Evolutionary conservation across 768 basidiomycete species (phyloP).

Genomic region (Solioccasus polychromus): DNA sequence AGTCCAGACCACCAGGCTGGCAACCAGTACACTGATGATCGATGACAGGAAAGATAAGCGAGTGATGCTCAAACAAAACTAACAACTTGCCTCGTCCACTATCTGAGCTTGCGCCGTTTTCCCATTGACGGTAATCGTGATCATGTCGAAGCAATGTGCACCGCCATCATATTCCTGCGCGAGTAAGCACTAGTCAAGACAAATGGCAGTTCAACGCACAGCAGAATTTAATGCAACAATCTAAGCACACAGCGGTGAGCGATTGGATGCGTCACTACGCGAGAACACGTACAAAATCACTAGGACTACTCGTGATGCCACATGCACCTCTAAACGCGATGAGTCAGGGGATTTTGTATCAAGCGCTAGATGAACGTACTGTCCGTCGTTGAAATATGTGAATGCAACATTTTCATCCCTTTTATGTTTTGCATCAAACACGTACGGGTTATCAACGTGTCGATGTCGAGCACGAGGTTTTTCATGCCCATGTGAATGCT

Average conservation of each 20-base stretch:
- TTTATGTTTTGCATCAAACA: constrained; percentile 10
- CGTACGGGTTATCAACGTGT: background rate
- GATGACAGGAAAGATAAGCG: background rate
- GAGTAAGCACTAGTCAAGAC: background rate
- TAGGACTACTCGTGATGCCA: constrained; percentile 19
- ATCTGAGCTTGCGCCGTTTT: constrained; percentile 42
- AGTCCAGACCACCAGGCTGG: constrained; percentile 41
- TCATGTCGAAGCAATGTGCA: constrained; percentile 41
- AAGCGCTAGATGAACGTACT: constrained; percentile 12
- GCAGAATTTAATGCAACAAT: constrained; percentile 43
- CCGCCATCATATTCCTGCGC: constrained; percentile 40
- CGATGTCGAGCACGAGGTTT: constrained; percentile 9
- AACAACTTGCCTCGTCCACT: constrained; percentile 39
- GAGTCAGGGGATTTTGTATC: background rate
- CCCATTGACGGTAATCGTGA: constrained; percentile 40
- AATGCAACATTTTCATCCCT: constrained; percentile 18
- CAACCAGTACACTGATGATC: constrained; percentile 39
- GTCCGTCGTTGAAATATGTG: constrained; percentile 28
- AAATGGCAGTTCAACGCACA: constrained; percentile 25
- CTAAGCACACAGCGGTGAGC: constrained; percentile 20
- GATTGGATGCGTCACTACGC: background rate
- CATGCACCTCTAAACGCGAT: constrained; percentile 41
- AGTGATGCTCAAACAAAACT: background rate
- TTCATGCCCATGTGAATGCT: constrained; percentile 9
- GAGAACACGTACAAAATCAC: constrained; percentile 25